A percentile compares a stretch with the other conserved stretches of the same genome.
Conservation (phyloP, 108 stramenopile genomes). For the Nitzschia putrida region DNA sequence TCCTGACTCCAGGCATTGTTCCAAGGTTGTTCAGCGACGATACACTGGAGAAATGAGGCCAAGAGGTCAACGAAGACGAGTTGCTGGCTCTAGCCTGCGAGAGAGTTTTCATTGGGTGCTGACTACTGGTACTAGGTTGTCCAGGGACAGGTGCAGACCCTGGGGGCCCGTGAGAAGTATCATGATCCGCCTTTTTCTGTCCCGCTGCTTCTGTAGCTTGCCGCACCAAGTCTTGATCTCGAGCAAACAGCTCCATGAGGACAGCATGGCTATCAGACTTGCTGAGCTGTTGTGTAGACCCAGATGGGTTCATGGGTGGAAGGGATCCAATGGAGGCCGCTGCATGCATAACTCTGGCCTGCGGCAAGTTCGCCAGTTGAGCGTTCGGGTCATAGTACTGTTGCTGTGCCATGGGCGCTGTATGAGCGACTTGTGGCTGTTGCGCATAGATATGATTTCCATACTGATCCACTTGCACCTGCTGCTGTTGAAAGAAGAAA, state of each 20-base stretch:
- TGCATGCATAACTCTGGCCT: constrained; percentile 6
- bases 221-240: constrained; percentile 88
- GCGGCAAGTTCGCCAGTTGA: constrained; percentile 3
- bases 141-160: constrained; percentile 14
- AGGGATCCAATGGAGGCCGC: constrained; percentile 44
- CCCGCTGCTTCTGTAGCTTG: constrained; percentile 68
- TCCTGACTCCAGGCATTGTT: constrained; percentile 86
- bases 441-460: constrained; percentile 47
- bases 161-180: constrained; percentile 9
- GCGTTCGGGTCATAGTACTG: constrained; percentile 50
- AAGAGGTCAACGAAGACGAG: constrained; percentile 78
- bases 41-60: constrained; percentile 91
- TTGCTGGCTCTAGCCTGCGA: constrained; percentile 38
- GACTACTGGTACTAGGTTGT: constrained; percentile 32
- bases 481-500: neutral
- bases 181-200: constrained; percentile 23
- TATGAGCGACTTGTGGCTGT: constrained; percentile 14
- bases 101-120: constrained; percentile 58
- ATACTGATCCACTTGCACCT: constrained; percentile 50
- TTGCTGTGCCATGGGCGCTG: constrained; percentile 22
- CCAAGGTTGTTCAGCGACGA: constrained; percentile 85
- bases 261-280: constrained; percentile 91
- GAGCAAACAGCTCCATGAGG: constrained; percentile 89
- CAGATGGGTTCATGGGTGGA: constrained; percentile 26
- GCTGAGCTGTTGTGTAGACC: constrained; percentile 39